A percentile compares a stretch with the other conserved stretches of the same genome.
phyloP scores from a whole-genome alignment of 257 asterid genomes.

The Euphrasia confusa region DNA sequence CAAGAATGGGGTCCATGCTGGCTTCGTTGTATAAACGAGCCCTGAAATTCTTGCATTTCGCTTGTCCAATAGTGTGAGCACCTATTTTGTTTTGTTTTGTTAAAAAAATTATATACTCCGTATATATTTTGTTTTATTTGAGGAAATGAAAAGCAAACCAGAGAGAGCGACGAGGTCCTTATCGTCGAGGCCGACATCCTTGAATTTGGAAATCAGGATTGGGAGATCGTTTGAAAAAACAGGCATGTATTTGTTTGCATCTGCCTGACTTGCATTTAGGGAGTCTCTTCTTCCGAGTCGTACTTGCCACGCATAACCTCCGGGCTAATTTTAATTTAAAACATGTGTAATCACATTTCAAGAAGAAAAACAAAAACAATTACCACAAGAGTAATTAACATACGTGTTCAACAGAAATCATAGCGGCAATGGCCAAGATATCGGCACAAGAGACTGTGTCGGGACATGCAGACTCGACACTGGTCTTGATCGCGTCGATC shows the following conservation, averaged over 20 bases:
- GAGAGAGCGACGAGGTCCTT: conserved; percentile 76
- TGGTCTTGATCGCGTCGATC: background rate
- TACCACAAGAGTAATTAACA: background rate
- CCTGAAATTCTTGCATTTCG: conserved; percentile 1
- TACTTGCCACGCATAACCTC: conserved; percentile 53
- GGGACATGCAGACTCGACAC: background rate
- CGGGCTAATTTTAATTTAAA: too few species aligned
- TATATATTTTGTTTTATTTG: too few species aligned
- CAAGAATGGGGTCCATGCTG: background rate
- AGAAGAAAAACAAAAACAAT: too few species aligned
- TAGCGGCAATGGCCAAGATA: conserved; percentile 8
- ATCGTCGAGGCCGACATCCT: conserved; percentile 60
- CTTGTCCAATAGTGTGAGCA: background rate
- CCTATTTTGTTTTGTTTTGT: background rate
- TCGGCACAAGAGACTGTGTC: background rate
- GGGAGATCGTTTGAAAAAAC: conserved; percentile 71
- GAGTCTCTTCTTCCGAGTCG: conserved; percentile 83
- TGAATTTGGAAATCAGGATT: conserved; percentile 55
- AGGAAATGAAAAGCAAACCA: conserved; percentile 6
- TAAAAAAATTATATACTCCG: too few species aligned
- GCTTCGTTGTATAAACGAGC: background rate
- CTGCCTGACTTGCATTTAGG: conserved; percentile 62
- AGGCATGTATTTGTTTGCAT: conserved; percentile 74
- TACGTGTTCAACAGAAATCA: background rate
- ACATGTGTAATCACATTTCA: too few species aligned